Conservation (phyloP, 257 asterid species). For the Voacanga thouarsii region DNA sequence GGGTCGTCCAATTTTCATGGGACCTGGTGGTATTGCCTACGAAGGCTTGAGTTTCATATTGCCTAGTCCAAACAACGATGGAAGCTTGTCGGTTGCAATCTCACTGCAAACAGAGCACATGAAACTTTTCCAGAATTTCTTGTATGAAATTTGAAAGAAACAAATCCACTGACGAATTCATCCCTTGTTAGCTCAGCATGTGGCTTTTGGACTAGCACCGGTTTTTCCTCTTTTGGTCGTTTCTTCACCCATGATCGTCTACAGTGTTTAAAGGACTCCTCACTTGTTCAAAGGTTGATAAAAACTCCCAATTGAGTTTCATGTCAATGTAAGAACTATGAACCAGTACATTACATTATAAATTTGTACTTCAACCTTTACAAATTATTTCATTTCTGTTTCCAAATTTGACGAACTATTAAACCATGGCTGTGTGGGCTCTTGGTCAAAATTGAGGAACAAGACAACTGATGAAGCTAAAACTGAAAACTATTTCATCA, state of each 20-base stretch:
- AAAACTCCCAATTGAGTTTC: background rate
- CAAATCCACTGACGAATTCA: background rate
- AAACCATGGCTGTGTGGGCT: background rate
- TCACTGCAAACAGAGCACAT: slow-evolving; percentile 72
- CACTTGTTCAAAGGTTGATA: background rate
- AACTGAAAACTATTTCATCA: no score
- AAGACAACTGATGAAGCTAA: no score
- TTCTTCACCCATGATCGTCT: background rate
- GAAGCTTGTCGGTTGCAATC: slow-evolving; percentile 72
- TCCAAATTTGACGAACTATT: background rate
- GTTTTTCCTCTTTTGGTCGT: background rate
- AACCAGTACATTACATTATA: background rate
- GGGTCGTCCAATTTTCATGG: slow-evolving; percentile 89
- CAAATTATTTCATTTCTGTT: background rate
- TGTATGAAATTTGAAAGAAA: slow-evolving; percentile 53
- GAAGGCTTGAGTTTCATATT: slow-evolving; percentile 77
- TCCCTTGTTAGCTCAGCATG: background rate
- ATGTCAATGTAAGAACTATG: background rate
- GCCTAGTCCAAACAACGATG: slow-evolving; percentile 66
- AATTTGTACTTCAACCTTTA: background rate
- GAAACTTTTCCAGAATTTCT: slow-evolving; percentile 65
- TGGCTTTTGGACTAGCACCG: background rate
- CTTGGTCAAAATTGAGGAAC: background rate
- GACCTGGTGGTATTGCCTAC: slow-evolving; percentile 85
- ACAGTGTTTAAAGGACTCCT: background rate